Evolutionary conservation across 2,329 filamentous ascomycete genomes (phyloP), one percentile per base, ranked within the genome.

Genomic region (Epichloe sp.): DNA sequence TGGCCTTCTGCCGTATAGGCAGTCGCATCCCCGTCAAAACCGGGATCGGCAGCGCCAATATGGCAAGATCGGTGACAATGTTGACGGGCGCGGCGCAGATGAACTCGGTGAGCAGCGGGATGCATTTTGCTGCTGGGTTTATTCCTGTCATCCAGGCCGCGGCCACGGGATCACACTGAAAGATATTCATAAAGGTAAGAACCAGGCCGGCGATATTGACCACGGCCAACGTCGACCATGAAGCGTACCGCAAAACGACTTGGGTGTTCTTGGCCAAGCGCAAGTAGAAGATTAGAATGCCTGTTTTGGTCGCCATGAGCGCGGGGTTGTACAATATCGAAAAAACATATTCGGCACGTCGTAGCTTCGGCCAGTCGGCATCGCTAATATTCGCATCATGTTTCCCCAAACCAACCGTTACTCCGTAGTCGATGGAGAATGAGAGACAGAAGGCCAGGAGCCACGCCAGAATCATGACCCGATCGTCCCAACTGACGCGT

Each of bases 221-320:
- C 21, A 95, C 75, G 46, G 72, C 73, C 2, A 96, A 71, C 0
- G 86, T 88, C 4, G 77, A 73, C 72, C 89, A 89, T n/a, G 88
- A 93, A n/a, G 83, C 82, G 67, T 85, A 79, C 53, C 85, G 81
- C 57, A 95, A 83, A 47, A 90, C 73, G 55, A 80, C 80, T 57
- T 94, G 82, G 0, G 79, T 83, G 53, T 88, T 86, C 59, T 83
- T 85, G 26, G 88, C 86, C 46, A 96, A 75, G 41, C 85, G 83
- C 47, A 96, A 75, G 68, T 94, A 96, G 67, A 96, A 96, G 49
- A 93, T 76, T 52, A 96, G 75, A 59, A 96, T 87, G n/a, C 88
- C 94, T 0, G 87, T 89, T 69, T 96, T 96, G 48, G 88, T 88
- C 3, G 85, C 82, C 87, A 95, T 94, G 51, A 95, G 74, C 3